Percentiles rank a stretch among this genome's conserved stretches.
Conservation (phyloP, 371 early-diverging fungal species). For the Cokeromyces recurvatus region DNA sequence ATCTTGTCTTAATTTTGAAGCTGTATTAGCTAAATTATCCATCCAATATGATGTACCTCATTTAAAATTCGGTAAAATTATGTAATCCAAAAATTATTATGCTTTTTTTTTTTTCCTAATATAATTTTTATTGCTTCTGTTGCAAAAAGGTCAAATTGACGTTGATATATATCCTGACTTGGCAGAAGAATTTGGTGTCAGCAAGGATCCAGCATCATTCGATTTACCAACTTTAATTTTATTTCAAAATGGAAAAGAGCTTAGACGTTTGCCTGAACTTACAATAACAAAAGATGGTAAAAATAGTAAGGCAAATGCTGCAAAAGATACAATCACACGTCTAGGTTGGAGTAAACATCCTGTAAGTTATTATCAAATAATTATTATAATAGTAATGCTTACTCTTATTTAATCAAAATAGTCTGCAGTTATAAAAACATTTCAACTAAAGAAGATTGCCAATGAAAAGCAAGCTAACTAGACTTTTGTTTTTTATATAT, state of each 20-base stretch:
- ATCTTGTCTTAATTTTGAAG: slow-evolving; percentile 48
- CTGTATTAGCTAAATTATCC: slow-evolving; percentile 42
- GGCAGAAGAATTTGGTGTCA: slow-evolving; percentile 40
- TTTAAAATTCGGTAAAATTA: slow-evolving; percentile 40
- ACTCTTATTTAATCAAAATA: slow-evolving; percentile 1
- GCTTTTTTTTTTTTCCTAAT: not conserved
- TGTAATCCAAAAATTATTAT: too few species aligned
- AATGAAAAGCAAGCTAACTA: slow-evolving; percentile 27
- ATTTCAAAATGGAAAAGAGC: slow-evolving; percentile 39
- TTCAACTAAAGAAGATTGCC: slow-evolving; percentile 33
- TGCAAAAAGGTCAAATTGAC: slow-evolving; percentile 33
- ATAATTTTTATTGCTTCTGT: not conserved
- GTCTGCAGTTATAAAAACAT: slow-evolving; percentile 35
- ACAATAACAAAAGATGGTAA: slow-evolving; percentile 22
- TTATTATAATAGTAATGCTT: not conserved
- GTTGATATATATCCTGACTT: slow-evolving; percentile 39
- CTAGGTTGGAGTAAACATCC: slow-evolving; percentile 47
- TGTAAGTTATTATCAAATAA: slow-evolving; percentile 19
- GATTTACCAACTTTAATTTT: slow-evolving; percentile 44
- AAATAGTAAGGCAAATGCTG: slow-evolving; percentile 22
- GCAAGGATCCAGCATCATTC: slow-evolving; percentile 46
- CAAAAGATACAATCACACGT: slow-evolving; percentile 45
- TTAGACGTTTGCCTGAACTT: slow-evolving; percentile 38
- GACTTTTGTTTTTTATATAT: too few species aligned
- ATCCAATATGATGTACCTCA: slow-evolving; percentile 31